phyloP scores from a whole-genome alignment of 1,284 basidiomycete genomes.

The Prillingera fragicola region DNA sequence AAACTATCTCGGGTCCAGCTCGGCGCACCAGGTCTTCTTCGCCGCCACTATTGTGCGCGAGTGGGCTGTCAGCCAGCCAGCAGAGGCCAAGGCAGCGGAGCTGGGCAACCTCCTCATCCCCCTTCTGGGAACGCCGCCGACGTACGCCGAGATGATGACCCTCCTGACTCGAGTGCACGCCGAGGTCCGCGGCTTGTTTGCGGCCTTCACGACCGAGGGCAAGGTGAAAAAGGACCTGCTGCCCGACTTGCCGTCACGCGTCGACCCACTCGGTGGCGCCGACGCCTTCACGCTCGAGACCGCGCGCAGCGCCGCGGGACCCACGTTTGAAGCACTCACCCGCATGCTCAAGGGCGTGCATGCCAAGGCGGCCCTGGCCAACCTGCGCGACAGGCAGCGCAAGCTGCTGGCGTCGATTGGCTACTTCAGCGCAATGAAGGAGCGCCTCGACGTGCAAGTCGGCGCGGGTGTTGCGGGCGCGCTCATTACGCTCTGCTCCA shows the following conservation, averaged over 20 bases:
- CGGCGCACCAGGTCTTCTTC: conserved; percentile 86
- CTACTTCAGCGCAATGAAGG: conserved; percentile 76
- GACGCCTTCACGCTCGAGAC: conserved; percentile 75
- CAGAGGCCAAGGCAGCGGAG: conserved; percentile 56
- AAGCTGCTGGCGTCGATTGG: conserved; percentile 72
- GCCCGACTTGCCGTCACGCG: conserved; percentile 69
- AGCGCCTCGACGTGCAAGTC: conserved; percentile 79
- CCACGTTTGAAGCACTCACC: conserved; percentile 64
- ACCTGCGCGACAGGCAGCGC: conserved; percentile 70
- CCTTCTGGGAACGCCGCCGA: conserved; percentile 72
- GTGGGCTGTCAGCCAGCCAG: conserved; percentile 61
- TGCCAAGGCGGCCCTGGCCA: conserved; percentile 69
- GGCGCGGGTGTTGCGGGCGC: conserved; percentile 85
- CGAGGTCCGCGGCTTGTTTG: conserved; percentile 74
- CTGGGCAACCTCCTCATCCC: conserved; percentile 62
- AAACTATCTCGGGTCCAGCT: conserved; percentile 76
- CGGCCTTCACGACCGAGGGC: conserved; percentile 75
- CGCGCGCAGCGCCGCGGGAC: conserved; percentile 66
- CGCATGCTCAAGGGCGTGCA: conserved; percentile 57
- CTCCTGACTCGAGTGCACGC: conserved; percentile 71
- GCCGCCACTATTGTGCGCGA: conserved; percentile 81
- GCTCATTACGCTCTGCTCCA: conserved; percentile 73
- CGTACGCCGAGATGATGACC: conserved; percentile 88
- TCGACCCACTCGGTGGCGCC: conserved; percentile 61
- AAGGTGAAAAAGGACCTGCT: conserved; percentile 75